Evolutionary conservation across 1,284 basidiomycete species (phyloP), one percentile per base, ranked within the genome.

Genomic region (Puccinia coronata): DNA sequence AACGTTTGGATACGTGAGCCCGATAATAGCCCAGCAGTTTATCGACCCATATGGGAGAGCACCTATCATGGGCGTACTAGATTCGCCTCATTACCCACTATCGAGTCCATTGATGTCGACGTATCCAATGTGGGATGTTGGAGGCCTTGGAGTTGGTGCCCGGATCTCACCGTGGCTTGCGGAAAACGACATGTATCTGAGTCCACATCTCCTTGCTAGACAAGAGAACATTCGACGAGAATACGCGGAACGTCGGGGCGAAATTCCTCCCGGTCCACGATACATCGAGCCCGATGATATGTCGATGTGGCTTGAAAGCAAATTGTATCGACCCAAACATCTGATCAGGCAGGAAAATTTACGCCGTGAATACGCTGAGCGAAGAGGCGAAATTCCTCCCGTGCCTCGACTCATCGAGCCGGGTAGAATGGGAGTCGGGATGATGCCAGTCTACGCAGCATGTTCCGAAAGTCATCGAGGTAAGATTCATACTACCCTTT

Each of bases 101-200:
- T 75, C 80, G 23, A 23, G 25, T 36, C 43, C 43, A 31, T 65
- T 81, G 59, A 53, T 67, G 36, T 65, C 61, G 12, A 72, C 43
- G 12, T 81, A 69, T 75, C 80, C 80, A 20, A 75, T 81, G 71
- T 81, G 80, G 80, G 61, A 63, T 36, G 59, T 55, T 4, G 80
- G 80, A n/a, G 80, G 80, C 12, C 53, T 81, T 25, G 80, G 80
- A 23, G 18, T 81, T 49, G 80, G 80, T 39, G 51, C 69, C 36
- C 28, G 80, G n/a, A 81, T 81, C 25, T 74, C 80, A 11, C 63
- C 63, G 36, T 78, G 76, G 76, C 34, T 73, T 57, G 53, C 16
- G 9, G 71, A 43, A 14, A 41, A 43, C 39, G 43, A 39, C 6
- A 43, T 51, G 36, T 74, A 53, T 34, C 41, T 81, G 8, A 67